Evolutionary conservation across 768 basidiomycete species (phyloP), one percentile per base, ranked within the genome.

Genomic region (Cubamyces sp.): DNA sequence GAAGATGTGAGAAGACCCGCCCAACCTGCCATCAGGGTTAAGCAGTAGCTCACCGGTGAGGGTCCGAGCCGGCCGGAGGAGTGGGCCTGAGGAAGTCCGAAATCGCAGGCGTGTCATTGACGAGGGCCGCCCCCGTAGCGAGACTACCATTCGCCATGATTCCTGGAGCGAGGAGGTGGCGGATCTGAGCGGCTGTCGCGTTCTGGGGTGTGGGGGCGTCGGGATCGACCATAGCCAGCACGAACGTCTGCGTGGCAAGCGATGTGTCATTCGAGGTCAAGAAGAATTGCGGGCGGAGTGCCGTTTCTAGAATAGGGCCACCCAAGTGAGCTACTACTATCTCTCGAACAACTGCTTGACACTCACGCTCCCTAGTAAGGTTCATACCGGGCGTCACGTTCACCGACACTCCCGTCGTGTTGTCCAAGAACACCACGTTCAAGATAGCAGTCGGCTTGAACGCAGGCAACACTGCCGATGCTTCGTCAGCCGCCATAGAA

Each of bases 121-220:
- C 65, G 37, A 74, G 66, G 7, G 61, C 25, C 18, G 70, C 60
- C 46, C 64, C 61, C 15, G 46, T 46, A 6, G 54, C 40, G 23
- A 57, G 41, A 42, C 59, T 51, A 49, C 63, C 57, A 26, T 64
- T 54, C 11, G 66, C 52, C 25, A 60, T 61, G 57, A 74, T 68
- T 57, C 71, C 62, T 5, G 68, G 68, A 0, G 66, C 72, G 37
- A 76, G 65, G 37, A 74, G 66, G 57, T 76, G 74, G 23, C 72
- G 65, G 48, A 76, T 70, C 34, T 76, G 70, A 7, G 72, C 64
- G 2, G 21, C 43, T 0, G 70, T 70, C 8, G 70, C 68, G 54
- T 68, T 57, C 42, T 74, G 70, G 18, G 74, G 74, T 2, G 74
- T 74, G 3, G 73, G 74, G 0, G 74, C 74, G 61, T 76, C 74